Evolutionary conservation across 2,329 filamentous ascomycete species (phyloP), one percentile per base, ranked within the genome.

Genomic region (Phialocephala subalpina): DNA sequence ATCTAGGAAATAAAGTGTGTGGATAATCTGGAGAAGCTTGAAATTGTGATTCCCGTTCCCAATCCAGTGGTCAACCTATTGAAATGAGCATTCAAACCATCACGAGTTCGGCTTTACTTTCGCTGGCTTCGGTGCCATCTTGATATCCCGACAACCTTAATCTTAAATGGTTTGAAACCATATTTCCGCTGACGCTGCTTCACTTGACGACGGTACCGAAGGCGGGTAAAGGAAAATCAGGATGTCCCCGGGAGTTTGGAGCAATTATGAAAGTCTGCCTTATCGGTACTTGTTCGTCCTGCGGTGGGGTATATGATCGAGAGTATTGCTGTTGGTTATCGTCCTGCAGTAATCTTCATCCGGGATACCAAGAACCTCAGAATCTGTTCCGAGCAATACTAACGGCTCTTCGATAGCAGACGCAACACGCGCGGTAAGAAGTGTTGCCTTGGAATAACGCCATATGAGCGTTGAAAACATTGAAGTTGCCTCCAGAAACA

Each of bases 111-210:
- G 40, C 40, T 42, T 42, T 42, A 18, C 14, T 42, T 42, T 42
- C 14, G 18, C 11, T 40, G 40, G 40, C 16, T 20, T 53, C 20
- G 20, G 47, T 53, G 22, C 47, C 47, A 27, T 27, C 7, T 53
- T 27, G 20, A 53, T 53, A 53, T 53, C 47, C 27, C 27, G 47
- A 53, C 27, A 53, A 53, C 47, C 47, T 53, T 53, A 53, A 53
- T 53, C 22, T 53, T 53, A 29, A 20, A 53, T n/a, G 20, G 47
- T 11, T 53, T 53, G 47, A 12, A 25, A 53, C 27, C 47, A 53
- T 53, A 27, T 53, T 27, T 53, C 16, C 20, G 47, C n/a, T 9
- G 2, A 53, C 12, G 16, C 40, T 42, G 27, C 27, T 25, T 53
- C 20, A 29, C 47, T 53, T 53, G 47, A 53, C 47, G 27, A 27